Conservation (phyloP, 2,329 filamentous ascomycete species). For the Paracamarosporium sp. region DNA sequence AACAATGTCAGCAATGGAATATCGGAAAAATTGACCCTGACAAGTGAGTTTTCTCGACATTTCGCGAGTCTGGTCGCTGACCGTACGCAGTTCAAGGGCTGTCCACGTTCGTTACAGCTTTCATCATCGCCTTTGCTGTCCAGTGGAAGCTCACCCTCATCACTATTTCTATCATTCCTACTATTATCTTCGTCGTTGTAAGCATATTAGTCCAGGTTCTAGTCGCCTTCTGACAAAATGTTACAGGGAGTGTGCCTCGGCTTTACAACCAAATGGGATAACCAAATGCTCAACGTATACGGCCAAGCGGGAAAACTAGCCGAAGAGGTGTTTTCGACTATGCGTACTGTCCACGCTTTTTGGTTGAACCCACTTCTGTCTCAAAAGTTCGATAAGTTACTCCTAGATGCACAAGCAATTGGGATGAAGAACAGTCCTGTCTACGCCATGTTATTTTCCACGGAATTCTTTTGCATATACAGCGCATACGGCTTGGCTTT, state of each 20-base stretch:
- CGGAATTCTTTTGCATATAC: slow-evolving; percentile 52
- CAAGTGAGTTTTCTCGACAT: too few species aligned
- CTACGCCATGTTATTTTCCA: slow-evolving; percentile 52
- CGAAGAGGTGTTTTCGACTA: slow-evolving; percentile 58
- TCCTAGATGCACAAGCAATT: slow-evolving; percentile 52
- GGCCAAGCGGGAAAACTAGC: slow-evolving; percentile 55
- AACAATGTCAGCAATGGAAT: slow-evolving; percentile 94
- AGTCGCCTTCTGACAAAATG: too few species aligned
- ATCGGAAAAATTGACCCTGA: slow-evolving; percentile 50
- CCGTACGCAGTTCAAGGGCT: slow-evolving; percentile 50
- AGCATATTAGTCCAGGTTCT: too few species aligned
- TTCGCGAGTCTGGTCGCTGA: too few species aligned
- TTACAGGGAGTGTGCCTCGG: slow-evolving; percentile 40
- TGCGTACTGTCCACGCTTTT: slow-evolving; percentile 57
- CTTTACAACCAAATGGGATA: slow-evolving; percentile 46
- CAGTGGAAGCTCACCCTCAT: slow-evolving; percentile 96
- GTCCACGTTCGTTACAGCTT: slow-evolving; percentile 75
- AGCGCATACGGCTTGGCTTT: slow-evolving; percentile 56
- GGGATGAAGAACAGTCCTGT: slow-evolving; percentile 54
- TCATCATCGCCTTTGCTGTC: slow-evolving; percentile 87
- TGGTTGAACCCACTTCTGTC: slow-evolving; percentile 54
- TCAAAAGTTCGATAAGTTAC: slow-evolving; percentile 51
- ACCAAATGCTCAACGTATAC: slow-evolving; percentile 48
- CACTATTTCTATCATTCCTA: slow-evolving; percentile 56
- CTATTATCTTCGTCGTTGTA: slow-evolving; percentile 44